phyloP scores from a whole-genome alignment of 352 stramenopile species.

The Pythium brachiatum region DNA sequence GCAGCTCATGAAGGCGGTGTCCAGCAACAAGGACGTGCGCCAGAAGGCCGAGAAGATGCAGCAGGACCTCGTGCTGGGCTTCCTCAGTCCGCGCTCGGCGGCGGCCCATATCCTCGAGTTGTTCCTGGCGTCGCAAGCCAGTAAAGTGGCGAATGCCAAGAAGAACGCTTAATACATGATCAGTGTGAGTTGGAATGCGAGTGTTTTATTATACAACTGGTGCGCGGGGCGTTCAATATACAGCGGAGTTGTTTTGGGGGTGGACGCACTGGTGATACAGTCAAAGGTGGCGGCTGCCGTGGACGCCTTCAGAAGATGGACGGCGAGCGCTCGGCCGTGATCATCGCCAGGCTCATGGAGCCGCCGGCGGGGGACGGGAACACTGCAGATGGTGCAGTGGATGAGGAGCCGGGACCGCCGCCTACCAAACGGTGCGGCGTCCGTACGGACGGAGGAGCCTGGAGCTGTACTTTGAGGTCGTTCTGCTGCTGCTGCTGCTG shows the following conservation, averaged over 20 bases:
- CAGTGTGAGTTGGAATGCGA: not conserved
- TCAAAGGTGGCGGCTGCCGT: not conserved
- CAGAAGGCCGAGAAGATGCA: slow-evolving; percentile 55
- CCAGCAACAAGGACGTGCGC: slow-evolving; percentile 40
- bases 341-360: slow-evolving; percentile 42
- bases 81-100: slow-evolving; percentile 62
- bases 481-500: slow-evolving; percentile 44
- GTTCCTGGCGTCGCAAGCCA: slow-evolving; percentile 47
- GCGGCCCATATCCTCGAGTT: slow-evolving; percentile 57
- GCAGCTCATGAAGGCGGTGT: slow-evolving; percentile 68
- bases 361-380: slow-evolving; percentile 10
- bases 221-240: slow-evolving; percentile 2
- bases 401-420: not conserved
- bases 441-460: slow-evolving; percentile 22
- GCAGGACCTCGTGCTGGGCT: slow-evolving; percentile 58
- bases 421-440: not conserved
- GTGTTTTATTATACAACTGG: slow-evolving; percentile 22
- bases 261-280: slow-evolving; percentile 6
- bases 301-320: slow-evolving; percentile 54
- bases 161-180: not conserved
- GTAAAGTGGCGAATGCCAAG: slow-evolving; percentile 17
- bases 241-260: not conserved
- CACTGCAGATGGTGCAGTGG: not conserved
- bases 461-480: slow-evolving; percentile 28
- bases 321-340: slow-evolving; percentile 52